phyloP scores from a whole-genome alignment of 768 basidiomycete genomes.

The Boletus eberwhitei region DNA sequence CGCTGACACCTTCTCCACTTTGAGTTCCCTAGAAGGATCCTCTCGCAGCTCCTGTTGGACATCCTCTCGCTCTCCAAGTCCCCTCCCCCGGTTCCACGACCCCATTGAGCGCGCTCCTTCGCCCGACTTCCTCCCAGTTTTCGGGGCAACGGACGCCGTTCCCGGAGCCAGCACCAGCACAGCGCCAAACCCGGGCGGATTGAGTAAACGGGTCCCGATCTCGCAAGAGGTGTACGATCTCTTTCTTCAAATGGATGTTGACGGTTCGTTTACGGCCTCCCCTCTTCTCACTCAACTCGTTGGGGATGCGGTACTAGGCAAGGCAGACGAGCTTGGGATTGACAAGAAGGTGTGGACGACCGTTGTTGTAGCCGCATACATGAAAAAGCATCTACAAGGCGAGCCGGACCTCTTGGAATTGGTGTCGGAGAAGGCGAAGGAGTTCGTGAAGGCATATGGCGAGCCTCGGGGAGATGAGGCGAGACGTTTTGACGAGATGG shows the following conservation, averaged over 20 bases:
- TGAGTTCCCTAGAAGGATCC: constrained; percentile 46
- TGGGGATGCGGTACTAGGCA: constrained; percentile 32
- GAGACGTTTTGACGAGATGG: constrained; percentile 20
- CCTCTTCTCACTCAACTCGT: constrained; percentile 35
- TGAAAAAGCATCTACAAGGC: constrained; percentile 35
- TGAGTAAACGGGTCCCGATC: constrained; percentile 11
- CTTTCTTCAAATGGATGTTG: constrained; percentile 38
- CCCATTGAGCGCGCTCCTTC: constrained; percentile 31
- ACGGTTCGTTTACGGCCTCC: constrained; percentile 47
- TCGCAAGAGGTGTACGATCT: constrained; percentile 34
- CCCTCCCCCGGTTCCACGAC: constrained; percentile 25
- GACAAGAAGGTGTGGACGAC: constrained; percentile 47
- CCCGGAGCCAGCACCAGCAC: not conserved
- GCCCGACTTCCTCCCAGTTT: constrained; percentile 27
- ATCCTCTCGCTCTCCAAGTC: constrained; percentile 20
- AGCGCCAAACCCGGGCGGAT: not conserved
- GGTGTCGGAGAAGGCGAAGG: constrained; percentile 40
- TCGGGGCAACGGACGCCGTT: not conserved
- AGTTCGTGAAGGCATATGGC: constrained; percentile 31
- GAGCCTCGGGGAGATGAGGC: not conserved
- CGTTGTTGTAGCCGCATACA: constrained; percentile 43
- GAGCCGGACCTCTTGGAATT: constrained; percentile 42
- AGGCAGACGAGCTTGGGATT: constrained; percentile 29
- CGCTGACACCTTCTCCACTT: constrained; percentile 39
- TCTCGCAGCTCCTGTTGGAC: constrained; percentile 37